phyloP scores from a whole-genome alignment of 257 asterid species.

The Solanum microdontum region DNA sequence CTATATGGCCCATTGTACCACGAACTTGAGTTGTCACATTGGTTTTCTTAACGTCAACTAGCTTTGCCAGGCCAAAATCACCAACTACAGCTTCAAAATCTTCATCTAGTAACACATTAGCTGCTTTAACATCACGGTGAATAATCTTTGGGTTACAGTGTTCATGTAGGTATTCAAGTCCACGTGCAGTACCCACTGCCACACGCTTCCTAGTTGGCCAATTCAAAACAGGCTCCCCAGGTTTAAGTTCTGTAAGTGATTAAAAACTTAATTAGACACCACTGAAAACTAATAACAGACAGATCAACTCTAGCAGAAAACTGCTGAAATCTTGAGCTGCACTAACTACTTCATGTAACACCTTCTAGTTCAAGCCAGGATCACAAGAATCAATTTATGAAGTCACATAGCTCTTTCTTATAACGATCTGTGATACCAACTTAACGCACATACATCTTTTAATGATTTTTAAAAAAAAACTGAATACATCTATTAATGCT shows the following conservation, averaged over 20 bases:
- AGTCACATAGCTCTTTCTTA: neutral
- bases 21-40: neutral
- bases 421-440: neutral
- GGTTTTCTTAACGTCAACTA: neutral
- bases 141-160: neutral
- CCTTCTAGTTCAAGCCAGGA: neutral
- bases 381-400: neutral
- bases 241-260: neutral
- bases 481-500: neutral
- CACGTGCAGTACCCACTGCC: neutral
- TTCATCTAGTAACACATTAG: neutral
- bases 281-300: neutral
- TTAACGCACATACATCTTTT: neutral
- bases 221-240: neutral
- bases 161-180: neutral
- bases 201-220: neutral
- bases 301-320: neutral
- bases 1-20: slow-evolving; percentile 1
- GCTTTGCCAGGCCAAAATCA: neutral
- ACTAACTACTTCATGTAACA: neutral
- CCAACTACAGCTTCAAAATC: neutral
- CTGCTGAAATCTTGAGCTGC: neutral
- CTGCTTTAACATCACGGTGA: slow-evolving; percentile 1
- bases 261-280: slow-evolving; percentile 16
- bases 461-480: neutral